Evolutionary conservation across 352 stramenopile species (phyloP), one percentile per base, ranked within the genome.

Genomic region (Pythium aquatile): DNA sequence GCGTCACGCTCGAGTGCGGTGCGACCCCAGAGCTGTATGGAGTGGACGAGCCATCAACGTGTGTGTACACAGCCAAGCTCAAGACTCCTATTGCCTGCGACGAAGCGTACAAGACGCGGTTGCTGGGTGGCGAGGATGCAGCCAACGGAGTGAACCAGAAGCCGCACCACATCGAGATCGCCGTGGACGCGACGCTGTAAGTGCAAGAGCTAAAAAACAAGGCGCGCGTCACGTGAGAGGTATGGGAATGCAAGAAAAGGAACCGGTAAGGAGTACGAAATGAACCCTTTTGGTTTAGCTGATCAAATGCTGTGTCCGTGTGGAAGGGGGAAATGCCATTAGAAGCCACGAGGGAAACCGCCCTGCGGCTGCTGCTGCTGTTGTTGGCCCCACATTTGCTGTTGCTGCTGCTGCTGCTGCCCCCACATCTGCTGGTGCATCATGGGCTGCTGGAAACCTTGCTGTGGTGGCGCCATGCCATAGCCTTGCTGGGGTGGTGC

Each of bases 41-140:
- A 1, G 77, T 97, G 20, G 83, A 94, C 37, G 90, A 97, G 72
- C 90, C 87, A 6, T 83, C 75, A 20, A 96, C 81, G 6, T 97
- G 90, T 63, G 80, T 96, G 30, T 97, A 97, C 76, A 75, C 69
- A 20, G 87, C 84, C 14, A 91, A 88, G 69, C 64, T 97, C 32
- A 78, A 78, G 30, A 94, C 87, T 3, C 88, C 90, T 16, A 72
- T 88, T 32, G 87, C 81, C 6, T 97, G 90, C 52, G 76, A 74
- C 58, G 61, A 67, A 40, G 14, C 28, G 16, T 63, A 68, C 56
- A 71, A 62, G 55, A 35, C 47, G 55, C 53, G 37, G 32, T 60
- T 35, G 46, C 61, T 55, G 62, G 72, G 55, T 53, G 54, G 30
- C 10, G 65, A 51, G 0, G 61, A 70, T 6, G 55, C 57, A 20